Percentiles rank a stretch among this genome's conserved stretches.
Evolutionary conservation across 768 basidiomycete genomes (phyloP).

Genomic region (button mushroom (Agaricus bisporus)): DNA sequence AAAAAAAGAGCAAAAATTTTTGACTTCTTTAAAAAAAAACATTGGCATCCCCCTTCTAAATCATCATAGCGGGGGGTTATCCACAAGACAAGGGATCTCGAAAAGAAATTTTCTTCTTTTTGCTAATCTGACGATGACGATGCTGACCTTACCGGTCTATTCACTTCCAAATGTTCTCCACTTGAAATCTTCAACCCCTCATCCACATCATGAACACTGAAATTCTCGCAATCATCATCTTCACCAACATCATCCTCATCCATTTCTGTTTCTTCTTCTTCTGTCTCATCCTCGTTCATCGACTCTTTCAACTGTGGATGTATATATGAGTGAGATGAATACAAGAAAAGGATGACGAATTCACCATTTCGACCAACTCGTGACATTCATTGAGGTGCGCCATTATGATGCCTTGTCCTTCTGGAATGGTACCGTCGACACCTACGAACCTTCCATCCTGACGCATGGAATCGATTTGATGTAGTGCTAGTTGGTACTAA

Average conservation of each 20-base stretch:
- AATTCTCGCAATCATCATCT: conserved; percentile 36
- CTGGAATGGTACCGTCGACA: conserved; percentile 82
- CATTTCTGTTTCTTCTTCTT: conserved; percentile 15
- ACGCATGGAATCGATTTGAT: conserved; percentile 91
- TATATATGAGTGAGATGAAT: background rate
- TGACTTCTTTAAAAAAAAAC: too few species aligned
- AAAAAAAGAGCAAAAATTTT: too few species aligned
- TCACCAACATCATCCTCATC: conserved; percentile 45
- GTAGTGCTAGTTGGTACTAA: conserved; percentile 89
- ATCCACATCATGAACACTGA: background rate
- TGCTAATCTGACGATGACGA: too few species aligned
- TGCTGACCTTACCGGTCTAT: too few species aligned
- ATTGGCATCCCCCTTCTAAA: too few species aligned
- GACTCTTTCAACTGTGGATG: conserved; percentile 66
- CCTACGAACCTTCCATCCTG: conserved; percentile 93
- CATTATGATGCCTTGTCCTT: conserved; percentile 95
- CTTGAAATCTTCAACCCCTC: background rate
- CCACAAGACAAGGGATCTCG: too few species aligned
- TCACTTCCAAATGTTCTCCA: background rate
- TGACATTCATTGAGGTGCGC: conserved; percentile 96
- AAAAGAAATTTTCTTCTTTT: too few species aligned
- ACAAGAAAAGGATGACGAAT: conserved; percentile 12
- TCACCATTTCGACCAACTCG: conserved; percentile 90
- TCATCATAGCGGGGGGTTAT: too few species aligned
- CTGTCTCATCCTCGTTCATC: conserved; percentile 68